These are phyloP conservation scores for Pseudocercospora cruenta DNA, from an alignment of 2,329 filamentous ascomycete genomes.

Conservation along the genomic window DNA sequence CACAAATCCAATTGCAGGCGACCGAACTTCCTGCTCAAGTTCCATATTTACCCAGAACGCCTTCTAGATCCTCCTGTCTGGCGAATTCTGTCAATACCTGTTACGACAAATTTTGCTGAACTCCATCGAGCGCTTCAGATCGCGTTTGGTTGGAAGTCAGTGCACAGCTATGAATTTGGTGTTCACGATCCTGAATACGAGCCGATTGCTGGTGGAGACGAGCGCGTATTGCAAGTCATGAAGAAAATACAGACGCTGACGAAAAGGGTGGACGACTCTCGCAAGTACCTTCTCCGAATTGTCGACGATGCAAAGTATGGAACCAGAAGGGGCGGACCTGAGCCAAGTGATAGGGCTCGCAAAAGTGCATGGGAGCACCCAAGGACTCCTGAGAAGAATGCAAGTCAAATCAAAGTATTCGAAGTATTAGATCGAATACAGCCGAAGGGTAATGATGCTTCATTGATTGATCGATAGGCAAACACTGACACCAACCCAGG, in stretches of 20 bases:
- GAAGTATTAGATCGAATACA: constrained; percentile 24
- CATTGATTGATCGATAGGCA: no score
- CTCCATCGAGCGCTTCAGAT: constrained; percentile 35
- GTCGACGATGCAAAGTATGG: constrained; percentile 9
- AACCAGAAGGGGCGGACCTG: not conserved
- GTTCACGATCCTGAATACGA: constrained; percentile 18
- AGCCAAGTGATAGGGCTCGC: constrained; percentile 18
- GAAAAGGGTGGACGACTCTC: constrained; percentile 1
- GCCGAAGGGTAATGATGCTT: constrained; percentile 9
- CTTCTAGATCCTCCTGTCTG: constrained; percentile 32
- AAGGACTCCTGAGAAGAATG: constrained; percentile 23
- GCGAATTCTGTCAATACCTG: constrained; percentile 34
- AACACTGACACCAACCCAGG: not conserved
- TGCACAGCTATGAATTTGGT: constrained; percentile 34
- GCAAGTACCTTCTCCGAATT: constrained; percentile 16
- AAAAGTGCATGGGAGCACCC: constrained; percentile 22
- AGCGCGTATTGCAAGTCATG: not conserved
- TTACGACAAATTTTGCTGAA: constrained; percentile 28
- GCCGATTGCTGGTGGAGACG: not conserved
- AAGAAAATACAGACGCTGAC: constrained; percentile 6
- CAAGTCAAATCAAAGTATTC: constrained; percentile 20
- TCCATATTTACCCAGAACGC: constrained; percentile 21
- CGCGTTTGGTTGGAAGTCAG: constrained; percentile 35
- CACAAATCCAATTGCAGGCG: constrained; percentile 29
- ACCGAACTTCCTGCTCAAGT: constrained; percentile 34